These are phyloP conservation scores for Solanum appendiculatum DNA, from an alignment of 257 asterid species.

Conservation along the genomic window DNA sequence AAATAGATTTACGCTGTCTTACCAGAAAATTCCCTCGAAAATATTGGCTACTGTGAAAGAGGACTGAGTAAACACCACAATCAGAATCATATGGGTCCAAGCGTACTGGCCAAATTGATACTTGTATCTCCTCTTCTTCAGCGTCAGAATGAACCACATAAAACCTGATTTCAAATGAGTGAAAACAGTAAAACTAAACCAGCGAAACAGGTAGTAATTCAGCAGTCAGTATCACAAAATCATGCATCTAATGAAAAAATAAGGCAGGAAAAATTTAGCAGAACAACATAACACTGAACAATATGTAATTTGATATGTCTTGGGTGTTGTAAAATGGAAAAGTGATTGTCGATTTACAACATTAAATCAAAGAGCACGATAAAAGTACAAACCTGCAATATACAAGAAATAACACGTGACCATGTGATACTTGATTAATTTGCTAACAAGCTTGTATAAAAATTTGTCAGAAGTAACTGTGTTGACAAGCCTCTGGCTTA, in stretches of 20 bases:
- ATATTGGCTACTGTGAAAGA: constrained; percentile 77
- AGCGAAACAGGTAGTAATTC: background rate
- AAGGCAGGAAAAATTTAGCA: background rate
- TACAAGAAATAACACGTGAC: constrained; percentile 83
- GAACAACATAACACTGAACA: background rate
- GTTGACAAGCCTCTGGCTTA: constrained; percentile 79
- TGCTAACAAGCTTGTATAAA: constrained; percentile 63
- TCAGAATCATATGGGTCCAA: constrained; percentile 84
- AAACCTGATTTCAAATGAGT: constrained; percentile 41
- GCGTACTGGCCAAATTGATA: constrained; percentile 90
- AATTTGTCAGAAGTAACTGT: constrained; percentile 65
- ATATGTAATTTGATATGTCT: background rate
- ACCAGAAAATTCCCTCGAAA: constrained; percentile 85
- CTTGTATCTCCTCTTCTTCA: constrained; percentile 86
- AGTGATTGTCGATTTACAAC: background rate
- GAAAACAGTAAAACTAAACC: background rate
- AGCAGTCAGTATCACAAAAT: background rate
- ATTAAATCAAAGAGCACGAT: background rate
- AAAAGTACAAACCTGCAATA: constrained; percentile 53
- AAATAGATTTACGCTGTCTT: constrained; percentile 1
- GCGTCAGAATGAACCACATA: constrained; percentile 83
- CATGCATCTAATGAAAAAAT: background rate
- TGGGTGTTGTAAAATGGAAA: background rate
- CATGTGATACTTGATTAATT: constrained; percentile 79
- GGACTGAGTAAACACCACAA: constrained; percentile 67